A percentile compares a stretch with the other conserved stretches of the same genome.
phyloP scores from a whole-genome alignment of 2,329 filamentous ascomycete genomes.

The Seiridium cupressi region DNA sequence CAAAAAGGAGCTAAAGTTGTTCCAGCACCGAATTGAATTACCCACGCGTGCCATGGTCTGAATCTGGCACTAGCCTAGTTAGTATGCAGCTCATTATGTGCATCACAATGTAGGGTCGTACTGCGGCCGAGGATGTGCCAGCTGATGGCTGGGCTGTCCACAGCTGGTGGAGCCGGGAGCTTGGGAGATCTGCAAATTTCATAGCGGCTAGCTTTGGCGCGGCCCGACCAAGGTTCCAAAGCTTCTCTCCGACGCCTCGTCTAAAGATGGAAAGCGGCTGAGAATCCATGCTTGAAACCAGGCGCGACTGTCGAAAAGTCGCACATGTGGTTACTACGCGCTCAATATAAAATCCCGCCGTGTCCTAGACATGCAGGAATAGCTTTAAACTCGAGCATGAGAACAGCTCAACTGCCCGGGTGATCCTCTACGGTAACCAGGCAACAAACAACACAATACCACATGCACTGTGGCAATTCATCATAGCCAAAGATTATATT shows the following conservation, averaged over 20 bases:
- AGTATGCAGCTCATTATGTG: no score
- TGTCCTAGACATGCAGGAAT: neutral
- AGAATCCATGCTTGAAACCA: neutral
- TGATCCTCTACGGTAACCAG: no score
- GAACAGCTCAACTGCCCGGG: no score
- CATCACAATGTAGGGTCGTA: no score
- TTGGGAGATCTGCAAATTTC: no score
- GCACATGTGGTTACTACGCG: neutral
- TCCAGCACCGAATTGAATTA: slow-evolving; percentile 7
- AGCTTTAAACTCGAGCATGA: no score
- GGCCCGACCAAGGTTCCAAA: no score
- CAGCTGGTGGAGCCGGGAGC: no score
- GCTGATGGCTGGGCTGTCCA: no score
- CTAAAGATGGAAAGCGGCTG: neutral
- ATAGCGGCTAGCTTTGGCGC: no score
- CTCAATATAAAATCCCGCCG: neutral
- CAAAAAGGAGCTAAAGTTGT: slow-evolving; percentile 10
- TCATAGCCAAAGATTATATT: neutral
- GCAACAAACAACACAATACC: neutral
- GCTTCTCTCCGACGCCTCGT: no score
- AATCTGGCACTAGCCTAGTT: neutral
- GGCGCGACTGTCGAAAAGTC: neutral
- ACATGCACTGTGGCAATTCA: neutral
- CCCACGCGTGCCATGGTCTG: neutral
- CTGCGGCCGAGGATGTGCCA: no score